phyloP scores from a whole-genome alignment of 2,329 filamentous ascomycete species.

The Emmonsia crescens region DNA sequence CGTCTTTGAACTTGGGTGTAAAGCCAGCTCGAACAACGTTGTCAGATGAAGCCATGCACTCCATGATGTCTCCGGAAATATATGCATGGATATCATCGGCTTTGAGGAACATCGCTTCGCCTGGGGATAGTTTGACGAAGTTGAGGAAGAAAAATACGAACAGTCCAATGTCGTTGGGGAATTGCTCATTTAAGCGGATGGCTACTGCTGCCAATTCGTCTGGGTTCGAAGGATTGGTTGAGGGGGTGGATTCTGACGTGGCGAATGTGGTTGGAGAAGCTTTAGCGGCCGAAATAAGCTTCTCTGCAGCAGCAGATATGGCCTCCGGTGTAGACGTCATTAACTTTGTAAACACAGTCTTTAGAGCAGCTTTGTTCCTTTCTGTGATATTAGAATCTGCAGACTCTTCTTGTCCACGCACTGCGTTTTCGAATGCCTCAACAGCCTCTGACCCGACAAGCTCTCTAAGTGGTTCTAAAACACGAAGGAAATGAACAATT shows the following conservation, averaged over 20 bases:
- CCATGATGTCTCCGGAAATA: conserved; percentile 67
- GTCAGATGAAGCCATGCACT: conserved; percentile 98
- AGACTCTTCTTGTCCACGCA: conserved; percentile 47
- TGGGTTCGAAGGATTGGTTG: conserved; percentile 27
- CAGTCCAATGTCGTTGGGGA: conserved; percentile 79
- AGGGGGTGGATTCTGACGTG: conserved; percentile 30
- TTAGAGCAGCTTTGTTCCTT: conserved; percentile 67
- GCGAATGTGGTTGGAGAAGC: conserved; percentile 63
- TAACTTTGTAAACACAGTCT: conserved; percentile 62
- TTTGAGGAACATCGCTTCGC: conserved; percentile 90
- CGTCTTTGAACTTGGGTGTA: conserved; percentile 97
- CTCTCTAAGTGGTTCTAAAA: conserved; percentile 51
- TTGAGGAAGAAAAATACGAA: conserved; percentile 98
- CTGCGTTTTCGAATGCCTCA: conserved; percentile 46
- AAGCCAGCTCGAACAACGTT: conserved; percentile 96
- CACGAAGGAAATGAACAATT: conserved; percentile 71
- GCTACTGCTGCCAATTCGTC: conserved; percentile 67
- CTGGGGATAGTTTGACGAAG: conserved; percentile 74
- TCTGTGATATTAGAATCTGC: conserved; percentile 35
- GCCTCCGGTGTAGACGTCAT: conserved; percentile 65
- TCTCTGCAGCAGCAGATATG: conserved; percentile 53
- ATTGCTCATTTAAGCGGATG: conserved; percentile 65
- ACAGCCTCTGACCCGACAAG: conserved; percentile 47
- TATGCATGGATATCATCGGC: conserved; percentile 98
- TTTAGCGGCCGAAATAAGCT: conserved; percentile 61